Evolutionary conservation across 1,284 basidiomycete species (phyloP).

Genomic region (Trichosporon sp.): DNA sequence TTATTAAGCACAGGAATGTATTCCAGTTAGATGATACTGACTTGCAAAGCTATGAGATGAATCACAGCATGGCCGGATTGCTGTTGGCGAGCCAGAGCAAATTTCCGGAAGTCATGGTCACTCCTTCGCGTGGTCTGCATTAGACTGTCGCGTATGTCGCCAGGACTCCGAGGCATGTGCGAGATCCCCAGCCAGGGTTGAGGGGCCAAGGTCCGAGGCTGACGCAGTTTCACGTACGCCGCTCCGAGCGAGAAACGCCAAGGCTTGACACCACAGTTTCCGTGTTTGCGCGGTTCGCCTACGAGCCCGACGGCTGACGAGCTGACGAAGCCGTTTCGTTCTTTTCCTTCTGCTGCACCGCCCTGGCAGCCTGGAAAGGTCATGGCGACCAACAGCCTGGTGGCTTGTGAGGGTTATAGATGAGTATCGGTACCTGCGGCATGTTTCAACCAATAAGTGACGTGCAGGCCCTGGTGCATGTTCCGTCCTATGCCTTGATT

Average conservation of each 20-base stretch:
- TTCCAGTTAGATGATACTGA: background rate
- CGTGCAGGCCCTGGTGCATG: background rate
- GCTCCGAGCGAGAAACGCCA: slow-evolving; percentile 7
- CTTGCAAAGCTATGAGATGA: background rate
- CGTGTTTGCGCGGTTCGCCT: background rate
- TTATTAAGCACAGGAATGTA: slow-evolving; percentile 9
- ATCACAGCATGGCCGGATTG: background rate
- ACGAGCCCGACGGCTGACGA: background rate
- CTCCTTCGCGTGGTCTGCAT: background rate
- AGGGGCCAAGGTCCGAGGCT: background rate
- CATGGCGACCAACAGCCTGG: background rate
- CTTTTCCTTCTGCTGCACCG: slow-evolving; percentile 7
- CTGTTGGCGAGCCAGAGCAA: background rate
- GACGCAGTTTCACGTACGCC: slow-evolving; percentile 11
- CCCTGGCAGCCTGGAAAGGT: background rate
- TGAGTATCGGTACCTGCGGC: background rate
- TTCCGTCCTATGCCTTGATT: background rate
- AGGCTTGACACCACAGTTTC: background rate
- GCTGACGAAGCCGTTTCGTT: background rate
- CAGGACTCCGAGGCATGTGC: background rate
- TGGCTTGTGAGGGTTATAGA: background rate
- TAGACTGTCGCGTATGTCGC: background rate
- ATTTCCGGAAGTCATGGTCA: background rate
- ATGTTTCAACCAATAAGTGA: background rate
- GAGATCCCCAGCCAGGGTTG: slow-evolving; percentile 1